phyloP scores from a whole-genome alignment of 2,329 filamentous ascomycete species.

The Sporothrix variecibatus region DNA sequence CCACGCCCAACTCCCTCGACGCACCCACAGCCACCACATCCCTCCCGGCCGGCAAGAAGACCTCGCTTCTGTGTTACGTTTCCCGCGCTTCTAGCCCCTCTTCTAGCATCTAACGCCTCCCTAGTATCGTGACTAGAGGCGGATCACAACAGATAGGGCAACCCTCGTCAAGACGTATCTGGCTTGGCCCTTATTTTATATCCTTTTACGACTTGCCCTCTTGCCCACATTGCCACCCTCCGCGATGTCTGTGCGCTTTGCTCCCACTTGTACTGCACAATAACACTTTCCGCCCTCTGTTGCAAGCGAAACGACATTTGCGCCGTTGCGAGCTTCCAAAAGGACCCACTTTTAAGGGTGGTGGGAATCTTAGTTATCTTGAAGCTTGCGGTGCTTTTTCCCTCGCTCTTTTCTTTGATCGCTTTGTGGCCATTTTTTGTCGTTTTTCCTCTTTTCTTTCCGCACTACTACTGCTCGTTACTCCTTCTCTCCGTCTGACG shows the following conservation, averaged over 20 bases:
- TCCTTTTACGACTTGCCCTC: not conserved
- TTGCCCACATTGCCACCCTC: not conserved
- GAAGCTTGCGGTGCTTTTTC: not conserved
- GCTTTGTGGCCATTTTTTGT: not conserved
- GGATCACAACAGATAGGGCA: not conserved
- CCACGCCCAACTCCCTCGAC: not conserved
- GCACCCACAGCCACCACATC: not conserved
- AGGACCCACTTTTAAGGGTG: not conserved
- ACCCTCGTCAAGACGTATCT: slow-evolving; percentile 1
- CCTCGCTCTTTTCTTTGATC: slow-evolving; percentile 1
- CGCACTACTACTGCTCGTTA: not conserved
- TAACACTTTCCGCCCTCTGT: not conserved
- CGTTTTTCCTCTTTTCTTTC: not conserved
- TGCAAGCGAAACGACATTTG: not conserved
- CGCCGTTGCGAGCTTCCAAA: not conserved
- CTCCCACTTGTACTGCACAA: not conserved
- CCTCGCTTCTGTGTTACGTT: not conserved
- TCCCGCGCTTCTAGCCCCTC: slow-evolving; percentile 4
- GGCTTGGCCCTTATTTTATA: not conserved
- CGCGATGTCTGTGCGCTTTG: not conserved
- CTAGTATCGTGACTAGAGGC: slow-evolving; percentile 10
- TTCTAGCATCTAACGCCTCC: not conserved
- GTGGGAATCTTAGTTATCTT: not conserved
- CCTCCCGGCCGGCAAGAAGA: slow-evolving; percentile 15
- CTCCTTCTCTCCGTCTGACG: slow-evolving; percentile 5